phyloP scores from a whole-genome alignment of 345 rosid genomes.

The Gossypium longicalyx region DNA sequence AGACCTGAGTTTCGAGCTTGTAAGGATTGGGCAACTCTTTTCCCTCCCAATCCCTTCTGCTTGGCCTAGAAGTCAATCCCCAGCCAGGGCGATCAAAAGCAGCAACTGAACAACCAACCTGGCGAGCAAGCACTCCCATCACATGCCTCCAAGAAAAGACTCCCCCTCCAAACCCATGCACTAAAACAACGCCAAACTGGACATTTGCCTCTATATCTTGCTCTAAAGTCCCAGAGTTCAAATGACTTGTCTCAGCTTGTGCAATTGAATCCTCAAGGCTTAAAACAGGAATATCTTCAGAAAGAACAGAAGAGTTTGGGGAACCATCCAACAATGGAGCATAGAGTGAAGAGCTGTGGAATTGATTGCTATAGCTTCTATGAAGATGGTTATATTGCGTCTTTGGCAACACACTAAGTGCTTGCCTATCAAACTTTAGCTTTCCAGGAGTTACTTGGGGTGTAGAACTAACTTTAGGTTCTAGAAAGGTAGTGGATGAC shows the following conservation, averaged over 20 bases:
- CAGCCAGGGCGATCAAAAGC: constrained; percentile 99
- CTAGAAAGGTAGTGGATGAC: constrained; percentile 42
- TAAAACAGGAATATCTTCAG: constrained; percentile 53
- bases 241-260: constrained; percentile 27
- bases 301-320: constrained; percentile 48
- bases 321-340: constrained; percentile 70
- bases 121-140: constrained; percentile 65
- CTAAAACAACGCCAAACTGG: constrained; percentile 66
- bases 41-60: constrained; percentile 73
- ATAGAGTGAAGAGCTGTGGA: constrained; percentile 61
- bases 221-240: constrained; percentile 32
- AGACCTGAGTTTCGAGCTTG: constrained; percentile 76
- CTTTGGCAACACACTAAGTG: constrained; percentile 42
- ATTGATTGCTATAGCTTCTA: constrained; percentile 75
- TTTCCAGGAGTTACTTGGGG: constrained; percentile 48
- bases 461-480: constrained; percentile 36
- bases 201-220: constrained; percentile 39
- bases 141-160: constrained; percentile 98
- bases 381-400: constrained; percentile 48
- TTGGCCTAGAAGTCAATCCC: constrained; percentile 86
- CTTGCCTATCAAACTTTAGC: constrained; percentile 61
- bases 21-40: constrained; percentile 75
- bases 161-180: constrained; percentile 98
- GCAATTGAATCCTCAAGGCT: constrained; percentile 43
- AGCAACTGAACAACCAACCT: constrained; percentile 72